These are phyloP conservation scores for Lignosus rhinocerotis DNA, from an alignment of 1,284 basidiomycete genomes.

Conservation along the genomic window DNA sequence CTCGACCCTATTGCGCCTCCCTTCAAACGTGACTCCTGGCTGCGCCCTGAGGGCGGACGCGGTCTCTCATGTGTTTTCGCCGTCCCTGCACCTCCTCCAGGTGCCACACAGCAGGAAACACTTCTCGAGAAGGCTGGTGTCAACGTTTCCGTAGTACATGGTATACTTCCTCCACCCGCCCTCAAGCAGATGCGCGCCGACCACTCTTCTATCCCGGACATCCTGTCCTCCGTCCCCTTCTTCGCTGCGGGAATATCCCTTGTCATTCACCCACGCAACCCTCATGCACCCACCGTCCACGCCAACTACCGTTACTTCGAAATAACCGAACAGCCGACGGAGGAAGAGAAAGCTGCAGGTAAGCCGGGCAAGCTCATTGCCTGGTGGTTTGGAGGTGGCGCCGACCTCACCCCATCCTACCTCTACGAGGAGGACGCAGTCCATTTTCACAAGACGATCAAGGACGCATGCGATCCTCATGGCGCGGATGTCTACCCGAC, in stretches of 20 bases:
- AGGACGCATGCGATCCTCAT: constrained; percentile 77
- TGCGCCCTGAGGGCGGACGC: constrained; percentile 80
- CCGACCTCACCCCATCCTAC: constrained; percentile 94
- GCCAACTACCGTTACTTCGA: constrained; percentile 99
- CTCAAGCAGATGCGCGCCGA: constrained; percentile 95
- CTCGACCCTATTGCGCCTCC: constrained; percentile 72
- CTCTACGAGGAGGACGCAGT: constrained; percentile 85
- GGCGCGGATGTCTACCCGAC: constrained; percentile 70
- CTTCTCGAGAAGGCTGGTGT: constrained; percentile 97
- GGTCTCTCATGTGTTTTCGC: constrained; percentile 91
- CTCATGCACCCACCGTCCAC: constrained; percentile 90
- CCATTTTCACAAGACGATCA: constrained; percentile 86
- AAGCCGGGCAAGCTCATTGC: constrained; percentile 57
- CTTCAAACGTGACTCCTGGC: constrained; percentile 90
- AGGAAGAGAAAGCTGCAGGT: constrained; percentile 37
- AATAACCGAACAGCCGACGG: constrained; percentile 56
- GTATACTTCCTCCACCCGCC: constrained; percentile 83
- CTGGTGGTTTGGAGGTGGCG: constrained; percentile 99
- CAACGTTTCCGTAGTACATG: constrained; percentile 93
- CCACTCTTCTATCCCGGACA: constrained; percentile 76
- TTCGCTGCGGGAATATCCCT: constrained; percentile 92
- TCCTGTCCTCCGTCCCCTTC: constrained; percentile 77
- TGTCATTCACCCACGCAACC: constrained; percentile 93
- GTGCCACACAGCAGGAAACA: constrained; percentile 37
- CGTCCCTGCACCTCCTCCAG: constrained; percentile 45